phyloP scores from a whole-genome alignment of 1,284 basidiomycete species.

The Meira nashicola region DNA sequence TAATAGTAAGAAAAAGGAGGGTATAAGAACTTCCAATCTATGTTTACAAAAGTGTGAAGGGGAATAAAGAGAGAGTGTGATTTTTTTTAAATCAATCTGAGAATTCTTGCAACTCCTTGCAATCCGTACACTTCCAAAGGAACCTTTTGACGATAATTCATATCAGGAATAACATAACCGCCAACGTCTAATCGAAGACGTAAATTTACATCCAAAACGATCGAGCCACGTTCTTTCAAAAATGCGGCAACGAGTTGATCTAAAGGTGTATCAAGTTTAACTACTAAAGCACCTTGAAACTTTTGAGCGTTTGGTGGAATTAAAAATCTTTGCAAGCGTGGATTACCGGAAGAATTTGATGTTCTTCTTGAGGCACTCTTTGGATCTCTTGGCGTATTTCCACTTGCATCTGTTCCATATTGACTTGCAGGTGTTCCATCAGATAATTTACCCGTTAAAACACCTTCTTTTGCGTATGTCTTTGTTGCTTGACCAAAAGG shows the following conservation, averaged over 20 bases:
- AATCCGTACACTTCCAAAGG: slow-evolving; percentile 36
- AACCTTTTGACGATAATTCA: slow-evolving; percentile 32
- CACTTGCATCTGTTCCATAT: too few relatives aligned
- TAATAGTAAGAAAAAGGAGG: too few relatives aligned
- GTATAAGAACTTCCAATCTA: too few relatives aligned
- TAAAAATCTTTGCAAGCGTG: neutral
- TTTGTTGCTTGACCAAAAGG: slow-evolving; percentile 35
- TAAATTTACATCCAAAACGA: slow-evolving; percentile 37
- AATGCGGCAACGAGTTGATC: slow-evolving; percentile 34
- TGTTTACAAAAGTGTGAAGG: too few relatives aligned
- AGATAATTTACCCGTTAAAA: slow-evolving; percentile 18
- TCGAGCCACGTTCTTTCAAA: slow-evolving; percentile 29
- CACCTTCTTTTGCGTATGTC: slow-evolving; percentile 1
- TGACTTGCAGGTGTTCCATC: slow-evolving; percentile 23
- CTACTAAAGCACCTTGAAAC: slow-evolving; percentile 17
- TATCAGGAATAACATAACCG: slow-evolving; percentile 32
- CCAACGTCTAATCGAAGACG: slow-evolving; percentile 29
- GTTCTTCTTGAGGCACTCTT: neutral
- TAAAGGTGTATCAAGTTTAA: slow-evolving; percentile 31
- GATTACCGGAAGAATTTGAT: neutral
- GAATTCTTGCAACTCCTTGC: slow-evolving; percentile 28
- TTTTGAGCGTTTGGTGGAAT: slow-evolving; percentile 14
- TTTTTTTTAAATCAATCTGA: slow-evolving; percentile 16
- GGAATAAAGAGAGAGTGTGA: too few relatives aligned
- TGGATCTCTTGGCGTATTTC: neutral